phyloP scores from a whole-genome alignment of 768 basidiomycete species.

The Lactarius deliciosus region DNA sequence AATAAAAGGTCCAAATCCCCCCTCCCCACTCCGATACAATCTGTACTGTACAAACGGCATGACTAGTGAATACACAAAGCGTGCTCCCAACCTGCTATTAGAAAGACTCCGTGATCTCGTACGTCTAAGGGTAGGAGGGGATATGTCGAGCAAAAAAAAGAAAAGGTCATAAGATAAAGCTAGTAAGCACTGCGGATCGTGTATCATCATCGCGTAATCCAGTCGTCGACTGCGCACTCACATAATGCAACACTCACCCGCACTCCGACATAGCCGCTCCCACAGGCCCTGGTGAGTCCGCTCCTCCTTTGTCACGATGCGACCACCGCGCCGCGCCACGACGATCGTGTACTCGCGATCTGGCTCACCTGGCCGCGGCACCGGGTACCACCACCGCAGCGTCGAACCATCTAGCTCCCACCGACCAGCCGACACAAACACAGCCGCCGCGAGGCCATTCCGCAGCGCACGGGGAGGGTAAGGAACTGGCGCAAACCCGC shows the following conservation, averaged over 20 bases:
- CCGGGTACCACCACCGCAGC: slow-evolving; percentile 45
- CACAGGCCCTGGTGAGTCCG: slow-evolving; percentile 19
- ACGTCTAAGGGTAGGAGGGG: slow-evolving; percentile 9
- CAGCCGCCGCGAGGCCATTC: slow-evolving; percentile 57
- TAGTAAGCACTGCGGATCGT: not conserved
- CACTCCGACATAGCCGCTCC: slow-evolving; percentile 23
- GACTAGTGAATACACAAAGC: slow-evolving; percentile 16
- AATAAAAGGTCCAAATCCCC: not conserved
- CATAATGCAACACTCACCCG: slow-evolving; percentile 24
- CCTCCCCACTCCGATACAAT: slow-evolving; percentile 5
- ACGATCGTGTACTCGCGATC: slow-evolving; percentile 37
- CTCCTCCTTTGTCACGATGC: slow-evolving; percentile 34
- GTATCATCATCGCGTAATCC: not conserved
- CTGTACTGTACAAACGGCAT: slow-evolving; percentile 10
- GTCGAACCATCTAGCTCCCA: slow-evolving; percentile 49
- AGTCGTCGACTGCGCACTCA: not conserved
- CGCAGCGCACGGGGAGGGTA: slow-evolving; percentile 26
- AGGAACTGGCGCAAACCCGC: slow-evolving; percentile 19
- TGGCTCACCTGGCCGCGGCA: slow-evolving; percentile 34
- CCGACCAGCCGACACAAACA: slow-evolving; percentile 47
- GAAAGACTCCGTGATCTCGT: not conserved
- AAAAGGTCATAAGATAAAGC: slow-evolving; percentile 8
- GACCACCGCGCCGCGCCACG: slow-evolving; percentile 35
- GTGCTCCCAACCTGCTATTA: slow-evolving; percentile 13
- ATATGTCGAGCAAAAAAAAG: not conserved